These are phyloP conservation scores for Cryptococcus hybrid DNA, from an alignment of 1,284 basidiomycete species.

Conservation along the genomic window DNA sequence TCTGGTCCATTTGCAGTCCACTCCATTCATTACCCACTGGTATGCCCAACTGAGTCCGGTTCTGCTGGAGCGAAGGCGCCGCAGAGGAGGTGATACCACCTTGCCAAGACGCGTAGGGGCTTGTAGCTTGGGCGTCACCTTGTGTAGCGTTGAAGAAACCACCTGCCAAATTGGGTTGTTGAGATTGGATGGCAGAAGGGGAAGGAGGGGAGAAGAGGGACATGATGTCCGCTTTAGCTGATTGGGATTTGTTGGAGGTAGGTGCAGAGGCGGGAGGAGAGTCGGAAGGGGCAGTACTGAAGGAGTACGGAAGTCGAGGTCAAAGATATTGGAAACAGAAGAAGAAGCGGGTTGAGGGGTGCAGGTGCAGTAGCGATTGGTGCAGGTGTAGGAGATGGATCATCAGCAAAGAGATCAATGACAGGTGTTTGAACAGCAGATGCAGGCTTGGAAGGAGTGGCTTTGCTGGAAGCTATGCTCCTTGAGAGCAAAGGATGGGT, in stretches of 20 bases:
- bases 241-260: slow-evolving; percentile 7
- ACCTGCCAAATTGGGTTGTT: neutral
- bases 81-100: slow-evolving; percentile 36
- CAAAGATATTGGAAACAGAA: slow-evolving; percentile 43
- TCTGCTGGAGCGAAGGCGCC: slow-evolving; percentile 17
- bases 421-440: slow-evolving; percentile 21
- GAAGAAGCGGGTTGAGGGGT: slow-evolving; percentile 16
- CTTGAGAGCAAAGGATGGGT: slow-evolving; percentile 44
- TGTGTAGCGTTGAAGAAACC: slow-evolving; percentile 20
- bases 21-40: slow-evolving; percentile 28
- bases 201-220: slow-evolving; percentile 45
- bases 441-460: slow-evolving; percentile 12
- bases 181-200: slow-evolving; percentile 12
- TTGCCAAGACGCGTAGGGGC: slow-evolving; percentile 34
- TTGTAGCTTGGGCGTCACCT: slow-evolving; percentile 15
- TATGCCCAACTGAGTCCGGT: slow-evolving; percentile 20
- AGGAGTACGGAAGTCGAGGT: slow-evolving; percentile 51
- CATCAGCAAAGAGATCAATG: slow-evolving; percentile 38
- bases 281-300: slow-evolving; percentile 24
- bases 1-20: slow-evolving; percentile 33
- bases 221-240: slow-evolving; percentile 50
- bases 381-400: slow-evolving; percentile 16
- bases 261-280: neutral
- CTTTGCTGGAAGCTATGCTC: slow-evolving; percentile 12
- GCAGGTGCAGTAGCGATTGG: slow-evolving; percentile 18